Evolutionary conservation across 2,329 filamentous ascomycete species (phyloP), one percentile per base, ranked within the genome.

Genomic region (Phialophora expanda): DNA sequence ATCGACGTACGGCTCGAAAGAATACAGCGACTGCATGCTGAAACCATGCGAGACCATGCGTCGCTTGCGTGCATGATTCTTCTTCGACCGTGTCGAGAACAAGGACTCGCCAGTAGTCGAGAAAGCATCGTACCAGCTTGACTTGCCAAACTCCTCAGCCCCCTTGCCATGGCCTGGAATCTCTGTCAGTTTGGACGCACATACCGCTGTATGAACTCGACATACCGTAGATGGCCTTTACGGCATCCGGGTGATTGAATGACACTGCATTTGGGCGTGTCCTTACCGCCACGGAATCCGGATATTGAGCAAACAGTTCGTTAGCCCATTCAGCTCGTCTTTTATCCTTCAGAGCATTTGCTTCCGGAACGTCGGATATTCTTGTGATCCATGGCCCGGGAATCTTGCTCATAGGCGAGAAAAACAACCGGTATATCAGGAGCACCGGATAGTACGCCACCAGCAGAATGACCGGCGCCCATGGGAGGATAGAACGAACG

Each of bases 1-100:
- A 57, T 79, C 75, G 7, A 78, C 76, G 48, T 75, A 76, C 1
- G 74, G 73, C 60, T 78, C 76, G 44, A 78, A 78, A 2, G 46
- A 32, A 51, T 60, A 61, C 11, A 68, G 56, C 26, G 66, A 68
- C 51, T 68, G 66, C 66, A 68, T 68, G 61, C 66, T 68, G 62
- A 68, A 68, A 20, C 66, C 63, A 32, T 68, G 66, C 22, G 66
- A 61, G 9, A 68, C 62, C 66, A 68, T 68, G 17, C 66, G 66
- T 34, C 66, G 59, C 60, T 68, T 68, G 4, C 54, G 62, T 11
- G 66, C 66, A 30, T 68, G 66, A 12, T 64, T 50, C 51, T 66
- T 68, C 41, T 68, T 68, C 17, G 66, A 68, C 17, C 66, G 58
- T 6, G 66, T 68, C 9, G 66, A 68, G 63, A 68, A 68, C 50